Percentiles rank a stretch among this genome's conserved stretches.
Conservation (phyloP, 2,329 filamentous ascomycete species). For the Aspergillus bombycis region DNA sequence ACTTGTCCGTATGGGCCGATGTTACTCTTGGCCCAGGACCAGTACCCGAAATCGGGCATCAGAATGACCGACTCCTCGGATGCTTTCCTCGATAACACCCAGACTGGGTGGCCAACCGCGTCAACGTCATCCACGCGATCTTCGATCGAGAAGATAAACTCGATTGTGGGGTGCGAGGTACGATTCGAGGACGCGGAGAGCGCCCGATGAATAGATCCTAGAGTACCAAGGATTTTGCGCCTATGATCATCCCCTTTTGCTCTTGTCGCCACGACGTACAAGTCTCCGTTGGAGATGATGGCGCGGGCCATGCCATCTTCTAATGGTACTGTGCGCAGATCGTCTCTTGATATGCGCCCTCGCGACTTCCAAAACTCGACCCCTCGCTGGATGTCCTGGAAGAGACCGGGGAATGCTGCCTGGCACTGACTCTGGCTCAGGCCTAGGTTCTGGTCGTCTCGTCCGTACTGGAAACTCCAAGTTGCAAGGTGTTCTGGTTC, state of each 20-base stretch:
- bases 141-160: constrained; percentile 8
- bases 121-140: constrained; percentile 4
- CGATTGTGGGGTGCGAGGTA: constrained; percentile 1
- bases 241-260: constrained; percentile 5
- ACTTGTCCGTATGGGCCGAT: constrained; percentile 4
- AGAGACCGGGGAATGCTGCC: constrained; percentile 8
- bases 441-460: constrained; percentile 8
- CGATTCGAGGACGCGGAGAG: constrained; percentile 3
- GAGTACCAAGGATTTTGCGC: constrained; percentile 7
- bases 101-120: background rate
- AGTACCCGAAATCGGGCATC: constrained; percentile 9
- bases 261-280: constrained; percentile 4
- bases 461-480: constrained; percentile 2
- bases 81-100: constrained; percentile 2
- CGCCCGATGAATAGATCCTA: constrained; percentile 5
- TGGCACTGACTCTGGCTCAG: constrained; percentile 2
- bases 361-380: constrained; percentile 6
- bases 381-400: constrained; percentile 6
- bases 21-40: constrained; percentile 11
- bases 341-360: background rate
- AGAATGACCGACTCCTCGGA: constrained; percentile 7
- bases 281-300: constrained; percentile 9
- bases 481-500: background rate
- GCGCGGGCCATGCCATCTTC: constrained; percentile 9
- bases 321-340: background rate